Base-by-base conservation (phyloP, 2,329 filamentous ascomycete genomes). In the Dothideomycetes sp. region DNA sequence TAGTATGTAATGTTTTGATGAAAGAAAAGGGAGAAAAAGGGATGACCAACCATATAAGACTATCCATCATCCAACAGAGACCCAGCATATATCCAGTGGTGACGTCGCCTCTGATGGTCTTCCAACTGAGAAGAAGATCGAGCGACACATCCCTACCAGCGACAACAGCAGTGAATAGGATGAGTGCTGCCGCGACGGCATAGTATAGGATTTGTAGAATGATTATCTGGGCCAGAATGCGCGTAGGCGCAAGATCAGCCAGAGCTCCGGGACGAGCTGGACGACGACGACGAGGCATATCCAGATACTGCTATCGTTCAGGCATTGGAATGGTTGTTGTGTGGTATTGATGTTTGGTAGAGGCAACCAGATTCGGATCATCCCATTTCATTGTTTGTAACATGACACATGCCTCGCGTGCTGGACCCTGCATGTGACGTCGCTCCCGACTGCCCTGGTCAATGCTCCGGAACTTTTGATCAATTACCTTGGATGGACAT, bases 31-130 rank as follows among this genome's bases (percentile, higher is more conserved):
- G 11, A 12, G 14, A 9, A 34, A 35, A n/a, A 15, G 18, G 22
- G 11, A 8, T 11, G 18, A 61, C 72, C 48, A 65, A 83, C 79
- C 72, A 73, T 46, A 79, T 64, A 35, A 81, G 62, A 47, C 72
- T 73, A 53, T 79, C 79, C 54, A 81, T 59, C 53, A 82, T 62
- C 78, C 79, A 83, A 31, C 80, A 76, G 42, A 81, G 57, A 1
- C 75, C 77, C 43, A 82, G 53, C 53, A 78, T 81, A 79, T 79
- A 83, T 45, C 79, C 79, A 12, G 78, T 68, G 0, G 79, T 81
- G 3, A 77, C 80, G 57, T 84, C 79, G 7, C 77, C 77, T 39
- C 79, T 61, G 40, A 84, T 47, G 36, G 67, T 72, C 42, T 69
- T 65, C 79, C 79, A 84, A 54, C 70, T 72, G 34, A 83, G 64